Percentiles rank a stretch among this genome's conserved stretches.
phyloP scores from a whole-genome alignment of 495 filamentous ascomycete species.

The Pyronema omphalodes region DNA sequence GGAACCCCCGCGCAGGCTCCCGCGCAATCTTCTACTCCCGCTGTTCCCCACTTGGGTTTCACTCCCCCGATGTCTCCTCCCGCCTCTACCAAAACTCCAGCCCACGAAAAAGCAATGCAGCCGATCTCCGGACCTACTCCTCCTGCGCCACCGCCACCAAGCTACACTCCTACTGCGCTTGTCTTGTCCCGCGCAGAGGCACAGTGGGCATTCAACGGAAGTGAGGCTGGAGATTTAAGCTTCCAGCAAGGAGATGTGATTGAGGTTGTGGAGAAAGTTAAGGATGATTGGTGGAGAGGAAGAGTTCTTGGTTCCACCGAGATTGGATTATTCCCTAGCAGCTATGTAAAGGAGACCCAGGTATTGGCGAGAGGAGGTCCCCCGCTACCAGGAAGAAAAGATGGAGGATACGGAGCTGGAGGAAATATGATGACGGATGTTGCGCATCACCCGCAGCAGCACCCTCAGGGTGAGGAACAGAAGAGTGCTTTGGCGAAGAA shows the following conservation, averaged over 20 bases:
- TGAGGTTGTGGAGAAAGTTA: constrained; percentile 73
- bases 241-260: constrained; percentile 61
- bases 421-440: constrained; percentile 24
- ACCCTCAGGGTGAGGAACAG: constrained; percentile 22
- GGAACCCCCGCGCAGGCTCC: constrained; percentile 10
- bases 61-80: constrained; percentile 24
- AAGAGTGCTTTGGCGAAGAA: constrained; percentile 34
- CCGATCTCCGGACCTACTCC: constrained; percentile 25
- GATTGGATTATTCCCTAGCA: constrained; percentile 80
- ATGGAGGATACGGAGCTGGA: constrained; percentile 13
- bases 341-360: constrained; percentile 47
- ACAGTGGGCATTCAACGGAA: constrained; percentile 61
- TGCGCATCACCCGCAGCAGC: constrained; percentile 7
- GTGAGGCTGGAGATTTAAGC: constrained; percentile 59
- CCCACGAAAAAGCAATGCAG: constrained; percentile 10
- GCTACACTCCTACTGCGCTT: constrained; percentile 33
- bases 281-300: constrained; percentile 92
- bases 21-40: constrained; percentile 35
- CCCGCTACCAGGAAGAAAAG: constrained; percentile 10
- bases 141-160: constrained; percentile 30
- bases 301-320: constrained; percentile 54
- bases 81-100: constrained; percentile 17
- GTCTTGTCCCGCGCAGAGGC: constrained; percentile 57
- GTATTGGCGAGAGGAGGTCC: constrained; percentile 19
- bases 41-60: constrained; percentile 25